Percentiles rank a stretch among this genome's conserved stretches.
Evolutionary conservation across 768 basidiomycete species (phyloP).

Genomic region (Podaxis sp.): DNA sequence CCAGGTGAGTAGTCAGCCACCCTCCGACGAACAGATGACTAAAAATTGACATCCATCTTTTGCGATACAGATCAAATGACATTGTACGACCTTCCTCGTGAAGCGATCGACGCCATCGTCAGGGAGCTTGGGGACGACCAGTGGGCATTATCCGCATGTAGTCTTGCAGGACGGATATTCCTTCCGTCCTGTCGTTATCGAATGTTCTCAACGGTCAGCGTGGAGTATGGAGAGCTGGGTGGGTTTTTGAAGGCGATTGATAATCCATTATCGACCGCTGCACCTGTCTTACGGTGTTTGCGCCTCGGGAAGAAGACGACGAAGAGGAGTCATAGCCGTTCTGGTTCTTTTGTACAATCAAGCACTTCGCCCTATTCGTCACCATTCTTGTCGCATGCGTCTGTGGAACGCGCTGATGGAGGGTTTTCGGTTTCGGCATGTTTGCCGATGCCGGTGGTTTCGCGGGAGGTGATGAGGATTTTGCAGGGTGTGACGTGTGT

Average conservation of each 20-base stretch:
- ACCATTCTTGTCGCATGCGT: background rate
- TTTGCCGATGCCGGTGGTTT: background rate
- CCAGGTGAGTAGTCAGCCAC: background rate
- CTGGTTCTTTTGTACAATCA: background rate
- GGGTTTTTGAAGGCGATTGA: background rate
- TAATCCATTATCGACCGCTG: background rate
- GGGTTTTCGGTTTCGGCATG: background rate
- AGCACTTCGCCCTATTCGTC: background rate
- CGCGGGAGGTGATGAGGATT: background rate
- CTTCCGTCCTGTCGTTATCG: slow-evolving; percentile 1
- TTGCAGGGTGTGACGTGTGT: background rate
- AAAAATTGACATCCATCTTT: background rate
- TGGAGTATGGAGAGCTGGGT: background rate
- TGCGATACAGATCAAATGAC: background rate
- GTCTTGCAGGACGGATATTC: background rate
- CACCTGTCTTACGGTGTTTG: background rate
- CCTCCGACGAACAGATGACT: background rate
- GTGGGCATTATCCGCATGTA: background rate
- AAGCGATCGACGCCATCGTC: background rate
- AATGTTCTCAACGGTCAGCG: background rate
- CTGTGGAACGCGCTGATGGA: background rate
- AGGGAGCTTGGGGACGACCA: background rate
- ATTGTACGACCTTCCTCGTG: background rate
- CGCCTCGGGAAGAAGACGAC: background rate
- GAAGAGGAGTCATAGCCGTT: background rate